Evolutionary conservation across 176 grass and related monocot species (phyloP).

Genomic region (Pharus latifolius): DNA sequence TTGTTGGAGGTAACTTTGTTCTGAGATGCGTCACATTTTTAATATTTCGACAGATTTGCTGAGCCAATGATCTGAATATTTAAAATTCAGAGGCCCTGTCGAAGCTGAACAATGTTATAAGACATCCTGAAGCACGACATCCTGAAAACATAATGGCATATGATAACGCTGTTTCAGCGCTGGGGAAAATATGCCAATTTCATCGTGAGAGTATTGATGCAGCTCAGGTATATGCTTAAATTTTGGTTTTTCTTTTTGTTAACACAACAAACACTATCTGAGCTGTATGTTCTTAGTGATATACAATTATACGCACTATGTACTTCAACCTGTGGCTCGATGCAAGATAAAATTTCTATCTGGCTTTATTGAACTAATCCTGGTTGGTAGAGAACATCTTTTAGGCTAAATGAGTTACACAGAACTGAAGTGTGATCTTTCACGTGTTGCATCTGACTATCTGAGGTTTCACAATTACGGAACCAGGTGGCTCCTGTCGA

Average conservation of each 20-base stretch:
- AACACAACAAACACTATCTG: background rate
- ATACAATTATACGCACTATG: background rate
- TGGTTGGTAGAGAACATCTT: background rate
- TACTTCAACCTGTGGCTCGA: background rate
- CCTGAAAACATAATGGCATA: constrained; percentile 91
- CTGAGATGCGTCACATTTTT: background rate
- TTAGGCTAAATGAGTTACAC: background rate
- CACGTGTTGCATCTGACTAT: too few species aligned
- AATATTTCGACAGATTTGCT: background rate
- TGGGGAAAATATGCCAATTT: constrained; percentile 92
- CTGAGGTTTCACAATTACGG: too few species aligned
- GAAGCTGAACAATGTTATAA: constrained; percentile 84
- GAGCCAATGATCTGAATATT: background rate
- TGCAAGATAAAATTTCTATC: background rate
- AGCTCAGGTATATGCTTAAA: constrained; percentile 46
- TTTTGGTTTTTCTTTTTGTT: background rate
- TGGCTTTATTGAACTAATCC: background rate
- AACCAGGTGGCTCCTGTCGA: too few species aligned
- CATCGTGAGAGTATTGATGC: constrained; percentile 79
- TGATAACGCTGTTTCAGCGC: constrained; percentile 91
- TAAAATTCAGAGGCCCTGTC: constrained; percentile 69
- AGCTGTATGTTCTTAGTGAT: background rate
- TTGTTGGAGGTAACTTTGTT: constrained; percentile 72
- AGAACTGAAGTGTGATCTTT: background rate
- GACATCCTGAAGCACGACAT: constrained; percentile 62